Percentiles rank a stretch among this genome's conserved stretches.
phyloP scores from a whole-genome alignment of 805 yeast genomes.

The Metschnikowia proteae region DNA sequence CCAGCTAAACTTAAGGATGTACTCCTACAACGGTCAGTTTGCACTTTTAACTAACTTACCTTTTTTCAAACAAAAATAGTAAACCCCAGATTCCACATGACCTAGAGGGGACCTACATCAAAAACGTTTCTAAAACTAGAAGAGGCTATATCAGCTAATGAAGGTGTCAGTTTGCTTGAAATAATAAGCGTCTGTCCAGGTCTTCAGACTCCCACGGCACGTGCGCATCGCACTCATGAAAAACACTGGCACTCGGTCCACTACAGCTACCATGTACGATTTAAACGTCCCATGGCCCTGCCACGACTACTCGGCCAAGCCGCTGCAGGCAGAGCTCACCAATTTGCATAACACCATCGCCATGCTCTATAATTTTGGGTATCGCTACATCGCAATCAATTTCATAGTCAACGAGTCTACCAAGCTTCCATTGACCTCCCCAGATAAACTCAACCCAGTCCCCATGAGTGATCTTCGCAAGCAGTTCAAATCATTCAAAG shows the following conservation, averaged over 20 bases:
- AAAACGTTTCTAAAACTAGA: too few relatives aligned
- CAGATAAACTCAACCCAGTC: conserved; percentile 46
- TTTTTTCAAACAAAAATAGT: too few relatives aligned
- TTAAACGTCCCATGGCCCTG: conserved; percentile 75
- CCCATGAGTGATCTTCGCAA: conserved; percentile 31
- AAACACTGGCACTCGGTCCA: background rate
- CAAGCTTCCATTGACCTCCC: conserved; percentile 47
- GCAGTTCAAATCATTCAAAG: conserved; percentile 25
- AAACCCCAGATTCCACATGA: too few relatives aligned
- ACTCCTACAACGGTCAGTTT: too few relatives aligned
- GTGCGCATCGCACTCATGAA: conserved; percentile 7
- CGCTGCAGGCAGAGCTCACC: conserved; percentile 40
- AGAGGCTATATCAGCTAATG: too few relatives aligned
- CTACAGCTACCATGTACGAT: conserved; percentile 41
- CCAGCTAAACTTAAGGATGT: too few relatives aligned
- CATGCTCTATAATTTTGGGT: conserved; percentile 59
- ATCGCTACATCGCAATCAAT: conserved; percentile 74
- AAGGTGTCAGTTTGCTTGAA: too few relatives aligned
- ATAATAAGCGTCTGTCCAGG: background rate
- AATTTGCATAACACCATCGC: conserved; percentile 48
- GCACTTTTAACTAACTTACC: too few relatives aligned
- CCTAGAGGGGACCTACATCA: too few relatives aligned
- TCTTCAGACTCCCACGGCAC: background rate
- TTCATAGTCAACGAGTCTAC: conserved; percentile 49
- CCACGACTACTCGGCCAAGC: conserved; percentile 40